Conservation (phyloP, 495 filamentous ascomycete species). For the Hypoxylon perforatum region DNA sequence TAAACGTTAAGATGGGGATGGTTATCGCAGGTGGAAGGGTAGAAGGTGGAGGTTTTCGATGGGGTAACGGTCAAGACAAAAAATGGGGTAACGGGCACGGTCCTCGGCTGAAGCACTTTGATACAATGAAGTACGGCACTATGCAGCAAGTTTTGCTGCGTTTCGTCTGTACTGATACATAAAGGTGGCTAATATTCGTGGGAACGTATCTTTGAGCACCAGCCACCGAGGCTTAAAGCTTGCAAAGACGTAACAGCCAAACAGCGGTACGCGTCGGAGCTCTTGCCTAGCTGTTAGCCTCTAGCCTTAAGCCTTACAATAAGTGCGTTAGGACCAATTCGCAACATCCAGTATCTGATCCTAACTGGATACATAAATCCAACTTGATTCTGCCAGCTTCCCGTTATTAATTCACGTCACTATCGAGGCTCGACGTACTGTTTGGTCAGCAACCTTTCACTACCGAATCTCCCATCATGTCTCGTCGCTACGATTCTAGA, state of each 20-base stretch:
- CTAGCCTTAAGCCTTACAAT: neutral
- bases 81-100: neutral
- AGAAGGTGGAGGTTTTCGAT: neutral
- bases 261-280: constrained; percentile 41
- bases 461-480: constrained; percentile 69
- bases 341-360: constrained; percentile 13
- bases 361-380: constrained; percentile 12
- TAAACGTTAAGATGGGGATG: neutral
- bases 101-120: neutral
- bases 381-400: neutral
- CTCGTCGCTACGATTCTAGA: constrained; percentile 97
- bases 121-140: neutral
- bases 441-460: constrained; percentile 12
- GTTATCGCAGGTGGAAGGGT: neutral
- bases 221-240: neutral
- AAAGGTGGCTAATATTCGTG: neutral
- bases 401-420: neutral
- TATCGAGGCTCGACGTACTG: neutral
- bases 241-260: neutral
- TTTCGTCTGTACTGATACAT: neutral
- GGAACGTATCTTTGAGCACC: neutral
- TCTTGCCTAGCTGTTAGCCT: constrained; percentile 42
- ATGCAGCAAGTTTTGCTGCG: neutral
- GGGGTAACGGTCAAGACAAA: neutral
- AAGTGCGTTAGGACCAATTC: constrained; percentile 26